Conservation (phyloP, 441 rosid species). For the Croton setiger region DNA sequence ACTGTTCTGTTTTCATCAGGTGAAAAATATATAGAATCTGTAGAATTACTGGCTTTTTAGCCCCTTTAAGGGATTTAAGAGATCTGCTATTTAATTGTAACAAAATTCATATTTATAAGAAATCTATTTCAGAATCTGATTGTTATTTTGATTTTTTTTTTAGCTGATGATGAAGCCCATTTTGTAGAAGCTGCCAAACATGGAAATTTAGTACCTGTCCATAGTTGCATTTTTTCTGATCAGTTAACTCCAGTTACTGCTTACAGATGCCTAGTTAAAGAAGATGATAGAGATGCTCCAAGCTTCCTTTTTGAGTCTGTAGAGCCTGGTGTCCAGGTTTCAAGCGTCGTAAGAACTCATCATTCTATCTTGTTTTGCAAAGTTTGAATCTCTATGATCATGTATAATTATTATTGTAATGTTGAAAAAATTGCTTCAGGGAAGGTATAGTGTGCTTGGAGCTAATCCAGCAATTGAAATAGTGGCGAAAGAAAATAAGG, state of each 20-base stretch:
- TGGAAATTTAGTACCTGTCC: slow-evolving; percentile 67
- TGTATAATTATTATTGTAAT: slow-evolving; percentile 5
- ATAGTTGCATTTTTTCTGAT: slow-evolving; percentile 75
- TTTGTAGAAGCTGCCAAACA: slow-evolving; percentile 56
- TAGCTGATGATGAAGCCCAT: slow-evolving; percentile 42
- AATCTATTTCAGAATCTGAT: not conserved
- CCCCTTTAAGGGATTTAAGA: not conserved
- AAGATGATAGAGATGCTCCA: slow-evolving; percentile 85
- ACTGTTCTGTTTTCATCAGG: not conserved
- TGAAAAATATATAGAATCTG: not conserved
- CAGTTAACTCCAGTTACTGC: slow-evolving; percentile 89
- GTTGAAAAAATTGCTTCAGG: slow-evolving; percentile 38
- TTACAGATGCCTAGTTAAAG: slow-evolving; percentile 83
- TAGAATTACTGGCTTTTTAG: not conserved
- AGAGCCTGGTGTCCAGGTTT: slow-evolving; percentile 57
- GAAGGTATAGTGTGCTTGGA: slow-evolving; percentile 78
- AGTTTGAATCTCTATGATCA: not conserved
- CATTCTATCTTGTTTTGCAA: not conserved
- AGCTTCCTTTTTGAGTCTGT: slow-evolving; percentile 88
- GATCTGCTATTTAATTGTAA: not conserved
- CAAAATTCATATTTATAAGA: not conserved
- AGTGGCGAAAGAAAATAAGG: slow-evolving; percentile 73
- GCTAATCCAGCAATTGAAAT: slow-evolving; percentile 82
- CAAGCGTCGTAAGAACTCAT: slow-evolving; percentile 50
- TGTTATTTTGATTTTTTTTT: slow-evolving; percentile 18